phyloP scores from a whole-genome alignment of 2,329 filamentous ascomycete genomes.

The Nannizziopsis arthrosporioides region DNA sequence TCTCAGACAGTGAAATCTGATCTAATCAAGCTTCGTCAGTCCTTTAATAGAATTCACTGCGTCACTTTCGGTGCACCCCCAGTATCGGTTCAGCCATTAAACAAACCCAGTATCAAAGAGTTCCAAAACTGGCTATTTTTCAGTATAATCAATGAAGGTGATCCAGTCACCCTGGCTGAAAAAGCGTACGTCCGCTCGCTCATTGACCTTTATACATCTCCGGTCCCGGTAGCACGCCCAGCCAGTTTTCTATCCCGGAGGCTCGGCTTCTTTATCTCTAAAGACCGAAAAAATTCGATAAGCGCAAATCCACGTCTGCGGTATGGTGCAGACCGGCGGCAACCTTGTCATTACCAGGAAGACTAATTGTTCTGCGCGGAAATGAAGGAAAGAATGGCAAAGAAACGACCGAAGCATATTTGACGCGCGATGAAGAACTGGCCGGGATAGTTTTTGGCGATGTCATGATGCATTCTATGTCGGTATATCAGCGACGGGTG shows the following conservation, averaged over 20 bases:
- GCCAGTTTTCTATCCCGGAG: slow-evolving; percentile 7
- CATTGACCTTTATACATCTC: slow-evolving; percentile 56
- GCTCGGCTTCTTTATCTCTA: slow-evolving; percentile 5
- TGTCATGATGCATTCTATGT: slow-evolving; percentile 69
- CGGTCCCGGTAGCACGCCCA: slow-evolving; percentile 36
- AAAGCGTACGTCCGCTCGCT: slow-evolving; percentile 62
- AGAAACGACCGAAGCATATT: slow-evolving; percentile 53
- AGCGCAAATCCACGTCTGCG: background rate
- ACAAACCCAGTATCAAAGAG: slow-evolving; percentile 42
- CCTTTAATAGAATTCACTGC: slow-evolving; percentile 71
- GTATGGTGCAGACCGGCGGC: slow-evolving; percentile 56
- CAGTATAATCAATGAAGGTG: slow-evolving; percentile 74
- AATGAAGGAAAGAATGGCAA: slow-evolving; percentile 37
- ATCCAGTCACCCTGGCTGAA: slow-evolving; percentile 67
- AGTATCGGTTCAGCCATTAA: slow-evolving; percentile 57
- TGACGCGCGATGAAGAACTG: slow-evolving; percentile 56
- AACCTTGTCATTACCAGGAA: slow-evolving; percentile 58
- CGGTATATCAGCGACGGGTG: slow-evolving; percentile 59
- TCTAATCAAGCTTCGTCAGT: slow-evolving; percentile 55
- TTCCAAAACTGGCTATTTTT: slow-evolving; percentile 61
- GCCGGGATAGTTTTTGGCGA: slow-evolving; percentile 68
- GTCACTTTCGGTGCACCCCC: slow-evolving; percentile 78
- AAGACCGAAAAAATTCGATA: slow-evolving; percentile 7
- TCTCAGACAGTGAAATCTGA: slow-evolving; percentile 49
- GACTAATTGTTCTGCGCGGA: slow-evolving; percentile 53